Evolutionary conservation across 2,329 filamentous ascomycete genomes (phyloP), one percentile per base, ranked within the genome.

Genomic region (Aspergillus tanneri): DNA sequence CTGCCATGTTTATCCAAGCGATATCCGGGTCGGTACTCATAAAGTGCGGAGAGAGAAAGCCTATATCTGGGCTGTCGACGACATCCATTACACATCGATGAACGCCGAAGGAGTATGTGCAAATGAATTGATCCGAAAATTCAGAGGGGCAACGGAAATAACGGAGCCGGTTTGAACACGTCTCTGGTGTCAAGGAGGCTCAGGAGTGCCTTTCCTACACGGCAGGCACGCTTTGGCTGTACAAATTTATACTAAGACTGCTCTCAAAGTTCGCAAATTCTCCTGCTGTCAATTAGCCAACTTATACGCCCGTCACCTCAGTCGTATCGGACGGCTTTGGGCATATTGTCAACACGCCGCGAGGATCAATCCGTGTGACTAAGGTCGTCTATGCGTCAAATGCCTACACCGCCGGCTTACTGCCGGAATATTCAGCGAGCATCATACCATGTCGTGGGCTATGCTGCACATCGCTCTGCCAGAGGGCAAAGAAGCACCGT

Each of bases 371-470:
- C 50, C 67, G 67, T 0, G 77, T 89, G 0, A 69, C 73, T 2
- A 79, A 83, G 25, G 81, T 95, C 18, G 77, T 96, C 14, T 79
- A 95, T 16, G 87, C 89, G 5, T 92, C 88, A 1, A 96, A 96
- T 63, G 91, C 77, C 3, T 95, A 95, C 67, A 90, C 88, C 0
- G 88, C 87, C 1, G 80, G 85, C 50, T 76, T 96, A 6, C 72
- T 95, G 1, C 88, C 88, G 0, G 65, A 73, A 25, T 86, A 95
- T 58, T 74, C 80, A 2, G 82, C 85, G 53, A 76, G 90, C 12
- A 86, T 96, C 52, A 81, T 91, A 1, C 91, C 91, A 0, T 84
- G 86, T 9, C 78, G 87, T n/a, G 90, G 88, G 0, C 63, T 71
- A 10, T 71, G 69, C 53, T 66, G 63, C 22, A 67, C 30, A 66